Conservation (phyloP, 192 early-diverging fungal species). For the Pecoramyces ruminantium region DNA sequence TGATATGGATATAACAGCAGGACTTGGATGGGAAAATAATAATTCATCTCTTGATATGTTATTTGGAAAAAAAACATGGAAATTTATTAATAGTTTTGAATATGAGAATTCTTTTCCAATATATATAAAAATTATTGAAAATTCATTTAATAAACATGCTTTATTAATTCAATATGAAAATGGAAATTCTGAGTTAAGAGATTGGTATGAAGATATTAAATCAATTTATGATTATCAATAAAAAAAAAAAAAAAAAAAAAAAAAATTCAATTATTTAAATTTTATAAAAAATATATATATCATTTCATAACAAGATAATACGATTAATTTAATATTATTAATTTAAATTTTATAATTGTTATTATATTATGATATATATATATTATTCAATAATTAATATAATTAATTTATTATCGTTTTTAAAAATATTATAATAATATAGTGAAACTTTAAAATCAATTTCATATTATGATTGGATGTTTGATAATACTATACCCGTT, state of each 20-base stretch:
- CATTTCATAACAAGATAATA: no score
- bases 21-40: neutral
- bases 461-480: neutral
- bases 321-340: no score
- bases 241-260: no score
- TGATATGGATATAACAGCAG: neutral
- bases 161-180: neutral
- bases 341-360: no score
- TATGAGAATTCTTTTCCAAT: neutral
- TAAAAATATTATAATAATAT: neutral
- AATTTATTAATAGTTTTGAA: neutral
- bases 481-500: neutral
- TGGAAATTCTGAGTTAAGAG: neutral
- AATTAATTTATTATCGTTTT: no score
- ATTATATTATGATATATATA: neutral
- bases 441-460: neutral
- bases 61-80: neutral
- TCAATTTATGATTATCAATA: no score
- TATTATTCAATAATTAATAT: neutral
- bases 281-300: no score
- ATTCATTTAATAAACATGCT: neutral
- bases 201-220: neutral
- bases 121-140: neutral
- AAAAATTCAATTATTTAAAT: no score
- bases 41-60: neutral